phyloP scores from a whole-genome alignment of 2,329 filamentous ascomycete species.

The Colletotrichum theobromicola region DNA sequence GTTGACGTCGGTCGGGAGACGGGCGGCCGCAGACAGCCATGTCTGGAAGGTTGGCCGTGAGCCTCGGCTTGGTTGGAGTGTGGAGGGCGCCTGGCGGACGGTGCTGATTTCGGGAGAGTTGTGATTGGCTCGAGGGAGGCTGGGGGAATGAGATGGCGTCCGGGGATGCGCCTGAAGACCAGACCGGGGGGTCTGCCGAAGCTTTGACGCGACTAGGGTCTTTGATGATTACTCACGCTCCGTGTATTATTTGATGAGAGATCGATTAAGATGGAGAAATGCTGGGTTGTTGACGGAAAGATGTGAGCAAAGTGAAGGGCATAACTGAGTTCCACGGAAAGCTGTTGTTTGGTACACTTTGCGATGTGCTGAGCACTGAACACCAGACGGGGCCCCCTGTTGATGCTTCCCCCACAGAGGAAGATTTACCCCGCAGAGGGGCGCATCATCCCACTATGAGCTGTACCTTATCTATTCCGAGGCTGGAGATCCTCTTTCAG shows the following conservation, averaged over 20 bases:
- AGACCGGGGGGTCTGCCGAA: neutral
- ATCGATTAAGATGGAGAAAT: neutral
- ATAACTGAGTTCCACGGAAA: neutral
- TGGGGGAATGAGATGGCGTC: slow-evolving; percentile 11
- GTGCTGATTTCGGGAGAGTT: slow-evolving; percentile 18
- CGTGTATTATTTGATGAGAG: neutral
- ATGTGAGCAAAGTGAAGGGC: neutral
- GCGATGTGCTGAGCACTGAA: neutral
- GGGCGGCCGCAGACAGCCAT: neutral
- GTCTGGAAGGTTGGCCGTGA: slow-evolving; percentile 12
- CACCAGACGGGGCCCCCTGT: slow-evolving; percentile 1
- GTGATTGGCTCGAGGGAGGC: slow-evolving; percentile 5
- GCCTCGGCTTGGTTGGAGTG: slow-evolving; percentile 17
- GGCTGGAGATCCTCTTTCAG: neutral
- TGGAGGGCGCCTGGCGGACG: slow-evolving; percentile 5
- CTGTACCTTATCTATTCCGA: slow-evolving; percentile 1
- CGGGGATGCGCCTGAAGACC: neutral
- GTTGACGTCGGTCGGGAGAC: slow-evolving; percentile 14
- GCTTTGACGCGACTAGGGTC: neutral
- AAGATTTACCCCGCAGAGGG: slow-evolving; percentile 21
- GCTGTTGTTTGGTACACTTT: neutral
- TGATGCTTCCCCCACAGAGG: slow-evolving; percentile 6
- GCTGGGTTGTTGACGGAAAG: neutral
- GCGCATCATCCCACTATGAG: slow-evolving; percentile 7
- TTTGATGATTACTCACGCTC: neutral